Evolutionary conservation across 768 basidiomycete species (phyloP).

Genomic region (Hydnomerulius pinastri): DNA sequence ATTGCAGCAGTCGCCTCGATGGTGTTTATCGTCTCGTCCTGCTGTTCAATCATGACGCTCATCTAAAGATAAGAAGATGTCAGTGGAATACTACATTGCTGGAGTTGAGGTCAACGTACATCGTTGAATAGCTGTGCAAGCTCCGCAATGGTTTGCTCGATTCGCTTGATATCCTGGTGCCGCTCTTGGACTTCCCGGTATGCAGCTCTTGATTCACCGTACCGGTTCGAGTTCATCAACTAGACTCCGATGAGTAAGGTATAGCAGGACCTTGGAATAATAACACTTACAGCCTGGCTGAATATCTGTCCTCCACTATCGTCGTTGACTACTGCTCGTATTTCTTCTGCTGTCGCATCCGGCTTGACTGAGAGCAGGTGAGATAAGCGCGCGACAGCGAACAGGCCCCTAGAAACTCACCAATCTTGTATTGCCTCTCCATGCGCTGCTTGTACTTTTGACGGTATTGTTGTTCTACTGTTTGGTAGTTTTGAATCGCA

Average conservation of each 20-base stretch:
- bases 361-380: conserved; percentile 68
- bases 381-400: neutral
- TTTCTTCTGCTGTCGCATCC: conserved; percentile 87
- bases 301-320: conserved; percentile 85
- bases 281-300: conserved; percentile 81
- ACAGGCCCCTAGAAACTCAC: conserved; percentile 37
- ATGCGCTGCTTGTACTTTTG: conserved; percentile 78
- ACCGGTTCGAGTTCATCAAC: conserved; percentile 90
- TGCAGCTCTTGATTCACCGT: conserved; percentile 84
- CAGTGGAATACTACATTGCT: neutral
- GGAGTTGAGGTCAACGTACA: conserved; percentile 43
- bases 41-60: conserved; percentile 93
- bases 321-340: conserved; percentile 84
- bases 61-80: conserved; percentile 52
- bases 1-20: conserved; percentile 76
- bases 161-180: conserved; percentile 93
- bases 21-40: conserved; percentile 82
- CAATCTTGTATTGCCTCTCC: conserved; percentile 87
- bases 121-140: conserved; percentile 96
- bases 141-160: conserved; percentile 90
- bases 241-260: conserved; percentile 30
- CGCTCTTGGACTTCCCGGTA: conserved; percentile 97
- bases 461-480: conserved; percentile 79
- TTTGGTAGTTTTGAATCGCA: conserved; percentile 82
- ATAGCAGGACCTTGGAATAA: neutral